Conservation (phyloP, 2,329 filamentous ascomycete genomes). For the Piedraia hortae region DNA sequence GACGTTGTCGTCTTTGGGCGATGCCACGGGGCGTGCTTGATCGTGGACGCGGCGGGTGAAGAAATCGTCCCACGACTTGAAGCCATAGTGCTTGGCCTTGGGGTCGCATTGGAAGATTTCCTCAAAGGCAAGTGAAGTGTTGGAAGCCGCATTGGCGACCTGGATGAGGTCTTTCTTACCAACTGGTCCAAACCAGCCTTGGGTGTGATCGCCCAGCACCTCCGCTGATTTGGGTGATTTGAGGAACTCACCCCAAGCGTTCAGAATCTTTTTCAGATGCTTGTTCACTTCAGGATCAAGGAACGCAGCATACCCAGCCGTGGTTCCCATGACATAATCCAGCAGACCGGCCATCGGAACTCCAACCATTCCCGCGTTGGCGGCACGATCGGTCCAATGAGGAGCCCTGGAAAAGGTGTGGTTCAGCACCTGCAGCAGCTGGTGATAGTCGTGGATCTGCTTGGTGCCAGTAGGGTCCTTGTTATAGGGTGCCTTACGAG, state of each 20-base stretch:
- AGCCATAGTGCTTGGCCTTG: constrained; percentile 27
- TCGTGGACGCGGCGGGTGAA: constrained; percentile 32
- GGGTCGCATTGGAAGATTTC: constrained; percentile 35
- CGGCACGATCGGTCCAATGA: constrained; percentile 15
- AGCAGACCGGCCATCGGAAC: constrained; percentile 29
- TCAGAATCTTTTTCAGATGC: constrained; percentile 24
- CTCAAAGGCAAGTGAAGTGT: constrained; percentile 13
- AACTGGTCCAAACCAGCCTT: constrained; percentile 16
- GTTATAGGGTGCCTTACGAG: constrained; percentile 29
- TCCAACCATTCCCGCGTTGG: constrained; percentile 21
- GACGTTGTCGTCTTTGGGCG: constrained; percentile 24
- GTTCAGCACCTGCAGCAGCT: constrained; percentile 40
- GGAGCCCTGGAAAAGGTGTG: constrained; percentile 20
- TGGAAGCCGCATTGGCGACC: constrained; percentile 9
- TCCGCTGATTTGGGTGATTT: constrained; percentile 12
- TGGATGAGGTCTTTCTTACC: constrained; percentile 14
- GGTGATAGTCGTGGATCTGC: constrained; percentile 36
- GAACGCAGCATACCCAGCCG: constrained; percentile 26
- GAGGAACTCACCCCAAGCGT: constrained; percentile 19
- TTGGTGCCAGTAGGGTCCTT: constrained; percentile 32
- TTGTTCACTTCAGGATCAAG: constrained; percentile 24
- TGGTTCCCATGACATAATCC: constrained; percentile 31
- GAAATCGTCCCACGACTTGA: constrained; percentile 41
- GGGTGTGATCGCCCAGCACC: constrained; percentile 12
- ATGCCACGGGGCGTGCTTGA: constrained; percentile 30